Percentiles rank a stretch among this genome's conserved stretches.
These are phyloP conservation scores for Alternaria rosae DNA, from an alignment of 2,329 filamentous ascomycete species.

Conservation along the genomic window DNA sequence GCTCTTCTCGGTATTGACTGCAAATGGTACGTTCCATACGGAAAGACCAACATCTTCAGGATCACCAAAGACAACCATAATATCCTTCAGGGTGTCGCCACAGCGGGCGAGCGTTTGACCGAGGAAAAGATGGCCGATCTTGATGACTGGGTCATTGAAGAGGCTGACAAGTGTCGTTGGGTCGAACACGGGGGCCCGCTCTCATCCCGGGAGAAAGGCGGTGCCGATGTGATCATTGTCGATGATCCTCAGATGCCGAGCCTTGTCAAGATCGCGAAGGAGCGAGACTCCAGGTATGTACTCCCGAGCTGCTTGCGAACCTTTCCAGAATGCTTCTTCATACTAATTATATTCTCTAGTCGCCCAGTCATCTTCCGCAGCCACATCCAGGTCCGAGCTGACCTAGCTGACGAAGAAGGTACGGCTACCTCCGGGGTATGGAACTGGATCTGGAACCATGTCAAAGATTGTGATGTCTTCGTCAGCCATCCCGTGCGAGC, in stretches of 20 bases:
- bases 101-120: slow-evolving; percentile 67
- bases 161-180: slow-evolving; percentile 76
- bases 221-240: slow-evolving; percentile 78
- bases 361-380: slow-evolving; percentile 81
- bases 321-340: not conserved
- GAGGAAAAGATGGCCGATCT: slow-evolving; percentile 68
- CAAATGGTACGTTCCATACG: slow-evolving; percentile 78
- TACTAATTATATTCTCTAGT: slow-evolving; percentile 36
- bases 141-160: slow-evolving; percentile 74
- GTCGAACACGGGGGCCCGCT: slow-evolving; percentile 72
- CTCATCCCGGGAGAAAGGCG: slow-evolving; percentile 68
- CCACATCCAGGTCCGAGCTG: slow-evolving; percentile 82
- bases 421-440: slow-evolving; percentile 77
- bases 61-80: slow-evolving; percentile 91
- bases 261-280: slow-evolving; percentile 77
- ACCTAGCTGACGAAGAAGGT: slow-evolving; percentile 69
- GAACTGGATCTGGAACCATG: slow-evolving; percentile 76
- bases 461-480: slow-evolving; percentile 76
- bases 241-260: slow-evolving; percentile 88
- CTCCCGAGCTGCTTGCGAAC: too few species aligned
- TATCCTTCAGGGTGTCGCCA: slow-evolving; percentile 80
- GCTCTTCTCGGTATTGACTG: slow-evolving; percentile 71
- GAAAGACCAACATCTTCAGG: slow-evolving; percentile 79
- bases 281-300: slow-evolving; percentile 61
- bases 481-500: slow-evolving; percentile 80